A percentile compares a stretch with the other conserved stretches of the same genome.
Conservation (phyloP, 2,329 filamentous ascomycete species). For the Arthrobotrys pseudoclavata region DNA sequence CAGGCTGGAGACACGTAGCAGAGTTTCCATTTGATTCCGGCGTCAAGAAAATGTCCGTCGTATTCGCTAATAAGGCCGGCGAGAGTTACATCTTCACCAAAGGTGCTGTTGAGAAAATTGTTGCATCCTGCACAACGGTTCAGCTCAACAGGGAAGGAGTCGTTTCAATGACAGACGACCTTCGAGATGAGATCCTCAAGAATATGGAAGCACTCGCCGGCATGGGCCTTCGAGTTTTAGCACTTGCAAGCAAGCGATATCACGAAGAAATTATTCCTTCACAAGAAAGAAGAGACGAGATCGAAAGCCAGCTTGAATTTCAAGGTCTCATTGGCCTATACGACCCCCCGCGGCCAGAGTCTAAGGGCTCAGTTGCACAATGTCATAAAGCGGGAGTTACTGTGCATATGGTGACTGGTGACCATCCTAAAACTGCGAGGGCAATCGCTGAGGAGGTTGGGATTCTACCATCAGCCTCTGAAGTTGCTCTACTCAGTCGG, state of each 20-base stretch:
- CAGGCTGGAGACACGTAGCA: slow-evolving; percentile 72
- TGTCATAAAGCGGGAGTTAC: slow-evolving; percentile 80
- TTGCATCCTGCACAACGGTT: slow-evolving; percentile 74
- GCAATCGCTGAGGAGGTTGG: slow-evolving; percentile 85
- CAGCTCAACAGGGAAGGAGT: slow-evolving; percentile 67
- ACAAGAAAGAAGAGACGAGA: slow-evolving; percentile 71
- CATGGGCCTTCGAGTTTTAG: slow-evolving; percentile 78
- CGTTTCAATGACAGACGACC: slow-evolving; percentile 65
- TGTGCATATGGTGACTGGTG: slow-evolving; percentile 87
- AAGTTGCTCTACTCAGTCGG: slow-evolving; percentile 70
- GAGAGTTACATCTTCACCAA: slow-evolving; percentile 72
- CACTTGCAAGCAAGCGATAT: slow-evolving; percentile 72
- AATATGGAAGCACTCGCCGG: slow-evolving; percentile 78
- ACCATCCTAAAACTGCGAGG: slow-evolving; percentile 82
- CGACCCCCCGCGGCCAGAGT: slow-evolving; percentile 86
- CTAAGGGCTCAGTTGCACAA: slow-evolving; percentile 77
- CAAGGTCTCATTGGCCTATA: slow-evolving; percentile 88
- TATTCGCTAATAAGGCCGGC: slow-evolving; percentile 70
- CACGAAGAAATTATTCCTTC: slow-evolving; percentile 65
- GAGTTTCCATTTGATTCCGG: slow-evolving; percentile 81
- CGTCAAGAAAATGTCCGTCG: slow-evolving; percentile 82
- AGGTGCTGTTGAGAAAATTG: slow-evolving; percentile 78
- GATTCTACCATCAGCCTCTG: slow-evolving; percentile 77
- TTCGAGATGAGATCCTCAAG: slow-evolving; percentile 71
- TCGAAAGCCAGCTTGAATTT: slow-evolving; percentile 79